A percentile compares a stretch with the other conserved stretches of the same genome.
Conservation (phyloP, 441 rosid genomes). For the Jatropha multifida region DNA sequence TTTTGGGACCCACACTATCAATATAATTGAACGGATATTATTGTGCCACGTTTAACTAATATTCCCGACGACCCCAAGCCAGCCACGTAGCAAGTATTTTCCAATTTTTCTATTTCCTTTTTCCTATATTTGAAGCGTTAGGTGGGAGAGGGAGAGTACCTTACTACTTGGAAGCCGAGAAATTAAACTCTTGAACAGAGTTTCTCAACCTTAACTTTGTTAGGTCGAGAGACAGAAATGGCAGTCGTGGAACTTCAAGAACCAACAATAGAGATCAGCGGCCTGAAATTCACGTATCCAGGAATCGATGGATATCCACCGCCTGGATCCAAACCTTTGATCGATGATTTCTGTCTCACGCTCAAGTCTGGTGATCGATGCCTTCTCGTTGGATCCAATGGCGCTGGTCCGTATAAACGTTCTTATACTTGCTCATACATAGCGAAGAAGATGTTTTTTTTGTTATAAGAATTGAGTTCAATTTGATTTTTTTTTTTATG, state of each 20-base stretch:
- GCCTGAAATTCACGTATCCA: slow-evolving; percentile 82
- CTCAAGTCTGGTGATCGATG: slow-evolving; percentile 70
- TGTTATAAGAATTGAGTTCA: not conserved
- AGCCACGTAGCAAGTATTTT: not conserved
- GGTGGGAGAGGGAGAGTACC: not conserved
- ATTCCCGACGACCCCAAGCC: not conserved
- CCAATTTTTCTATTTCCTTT: not conserved
- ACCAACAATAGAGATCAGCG: slow-evolving; percentile 62
- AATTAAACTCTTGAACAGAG: not conserved
- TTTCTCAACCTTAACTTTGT: no score
- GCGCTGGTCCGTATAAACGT: slow-evolving; percentile 60
- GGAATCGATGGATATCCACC: slow-evolving; percentile 97
- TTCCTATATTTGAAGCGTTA: not conserved
- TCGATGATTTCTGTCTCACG: slow-evolving; percentile 61
- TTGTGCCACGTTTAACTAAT: not conserved
- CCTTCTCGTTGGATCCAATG: slow-evolving; percentile 95
- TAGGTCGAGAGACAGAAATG: slow-evolving; percentile 16
- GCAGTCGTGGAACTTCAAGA: slow-evolving; percentile 36
- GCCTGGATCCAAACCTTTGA: slow-evolving; percentile 71
- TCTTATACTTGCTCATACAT: not conserved
- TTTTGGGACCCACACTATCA: not conserved
- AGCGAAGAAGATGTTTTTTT: not conserved
- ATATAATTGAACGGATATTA: not conserved
- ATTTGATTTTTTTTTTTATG: not conserved
- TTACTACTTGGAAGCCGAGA: not conserved